Percentiles rank a stretch among this genome's conserved stretches.
Evolutionary conservation across 2,329 filamentous ascomycete genomes (phyloP).

Genomic region (Sporothrix euskadiensis): DNA sequence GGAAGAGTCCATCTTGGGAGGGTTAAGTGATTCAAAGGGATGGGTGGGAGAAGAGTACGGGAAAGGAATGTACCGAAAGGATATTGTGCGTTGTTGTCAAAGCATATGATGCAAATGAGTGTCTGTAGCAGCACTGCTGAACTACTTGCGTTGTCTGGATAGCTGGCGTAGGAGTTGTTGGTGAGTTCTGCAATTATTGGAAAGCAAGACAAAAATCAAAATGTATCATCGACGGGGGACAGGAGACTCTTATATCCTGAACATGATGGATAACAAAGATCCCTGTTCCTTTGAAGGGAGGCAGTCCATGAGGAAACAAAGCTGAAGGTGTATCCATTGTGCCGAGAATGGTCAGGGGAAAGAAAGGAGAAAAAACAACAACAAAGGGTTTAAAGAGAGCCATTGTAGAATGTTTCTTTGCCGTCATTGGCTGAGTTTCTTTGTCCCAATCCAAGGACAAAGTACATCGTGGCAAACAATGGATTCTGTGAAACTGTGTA

Average conservation of each 20-base stretch:
- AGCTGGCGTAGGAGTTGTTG: neutral
- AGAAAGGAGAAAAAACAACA: conserved; percentile 2
- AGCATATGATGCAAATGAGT: neutral
- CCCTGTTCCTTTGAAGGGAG: neutral
- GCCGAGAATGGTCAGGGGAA: neutral
- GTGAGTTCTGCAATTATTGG: neutral
- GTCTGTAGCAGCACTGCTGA: conserved; percentile 30
- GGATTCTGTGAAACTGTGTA: neutral
- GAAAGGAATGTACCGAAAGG: neutral
- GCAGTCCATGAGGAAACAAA: conserved; percentile 11
- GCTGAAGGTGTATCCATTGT: neutral
- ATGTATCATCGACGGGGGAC: neutral
- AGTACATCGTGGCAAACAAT: neutral
- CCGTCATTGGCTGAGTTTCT: neutral
- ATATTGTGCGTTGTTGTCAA: neutral
- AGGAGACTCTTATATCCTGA: conserved; percentile 21
- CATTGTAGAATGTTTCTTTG: conserved; percentile 2
- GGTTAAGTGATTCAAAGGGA: neutral
- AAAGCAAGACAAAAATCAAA: conserved; percentile 9
- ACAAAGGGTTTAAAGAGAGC: neutral
- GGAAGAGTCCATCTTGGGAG: neutral
- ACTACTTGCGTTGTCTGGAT: conserved; percentile 22
- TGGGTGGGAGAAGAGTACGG: neutral
- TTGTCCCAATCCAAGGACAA: neutral
- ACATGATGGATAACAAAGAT: neutral